Conservation (phyloP, 306 rosid genomes). For the Rosa persica region DNA sequence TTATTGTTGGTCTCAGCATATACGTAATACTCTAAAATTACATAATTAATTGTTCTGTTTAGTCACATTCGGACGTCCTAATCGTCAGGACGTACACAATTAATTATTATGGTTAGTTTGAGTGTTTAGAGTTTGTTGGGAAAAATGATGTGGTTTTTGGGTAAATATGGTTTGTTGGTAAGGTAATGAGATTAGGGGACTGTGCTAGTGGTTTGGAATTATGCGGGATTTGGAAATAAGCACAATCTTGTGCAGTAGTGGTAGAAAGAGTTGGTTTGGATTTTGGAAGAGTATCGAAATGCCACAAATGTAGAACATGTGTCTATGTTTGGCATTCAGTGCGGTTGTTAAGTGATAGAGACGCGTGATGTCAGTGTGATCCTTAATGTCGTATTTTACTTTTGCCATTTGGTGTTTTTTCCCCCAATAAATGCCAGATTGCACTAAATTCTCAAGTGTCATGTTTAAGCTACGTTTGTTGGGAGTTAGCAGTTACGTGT, state of each 20-base stretch:
- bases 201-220: background rate
- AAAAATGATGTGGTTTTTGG: background rate
- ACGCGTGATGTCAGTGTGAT: background rate
- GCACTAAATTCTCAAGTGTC: background rate
- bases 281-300: background rate
- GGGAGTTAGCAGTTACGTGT: background rate
- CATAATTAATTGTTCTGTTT: too few species aligned
- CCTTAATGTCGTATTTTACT: background rate
- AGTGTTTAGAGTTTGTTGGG: background rate
- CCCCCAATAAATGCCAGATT: background rate
- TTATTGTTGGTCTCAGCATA: too few species aligned
- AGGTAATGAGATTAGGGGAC: background rate
- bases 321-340: background rate
- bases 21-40: too few species aligned
- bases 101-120: background rate
- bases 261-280: background rate
- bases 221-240: background rate
- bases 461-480: background rate
- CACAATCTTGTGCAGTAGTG: background rate
- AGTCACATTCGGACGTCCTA: too few species aligned
- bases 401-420: background rate
- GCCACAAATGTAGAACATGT: background rate
- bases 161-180: background rate
- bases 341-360: conserved; percentile 12
- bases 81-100: background rate